Evolutionary conservation across 2,329 filamentous ascomycete genomes (phyloP).

Genomic region (Cephalotrichum gorgonifer): DNA sequence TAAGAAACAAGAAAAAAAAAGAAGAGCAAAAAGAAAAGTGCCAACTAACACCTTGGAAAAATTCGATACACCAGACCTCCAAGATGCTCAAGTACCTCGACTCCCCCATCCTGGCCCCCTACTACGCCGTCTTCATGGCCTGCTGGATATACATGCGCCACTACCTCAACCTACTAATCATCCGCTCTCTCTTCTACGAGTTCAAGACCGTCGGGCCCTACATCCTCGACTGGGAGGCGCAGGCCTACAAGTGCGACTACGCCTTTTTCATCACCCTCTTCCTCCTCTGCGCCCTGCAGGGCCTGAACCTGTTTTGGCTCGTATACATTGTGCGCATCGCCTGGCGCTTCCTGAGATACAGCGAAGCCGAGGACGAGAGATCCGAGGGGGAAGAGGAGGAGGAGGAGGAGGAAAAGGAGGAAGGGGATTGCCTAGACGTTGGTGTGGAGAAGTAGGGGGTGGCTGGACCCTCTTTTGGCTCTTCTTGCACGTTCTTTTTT

Average conservation of each 20-base stretch:
- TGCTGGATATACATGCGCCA: slow-evolving; percentile 88
- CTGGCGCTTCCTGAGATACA: slow-evolving; percentile 55
- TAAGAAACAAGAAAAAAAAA: too few relatives aligned
- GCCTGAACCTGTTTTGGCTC: slow-evolving; percentile 73
- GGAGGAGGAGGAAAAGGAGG: slow-evolving; percentile 26
- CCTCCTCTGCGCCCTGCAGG: slow-evolving; percentile 58
- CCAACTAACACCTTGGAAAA: too few relatives aligned
- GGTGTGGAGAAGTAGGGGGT: not conserved
- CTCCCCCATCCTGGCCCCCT: slow-evolving; percentile 65
- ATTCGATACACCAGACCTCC: slow-evolving; percentile 75
- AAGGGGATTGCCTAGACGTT: not conserved
- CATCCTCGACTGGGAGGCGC: slow-evolving; percentile 66
- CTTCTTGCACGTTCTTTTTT: too few relatives aligned
- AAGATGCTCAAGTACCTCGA: slow-evolving; percentile 90
- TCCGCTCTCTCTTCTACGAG: slow-evolving; percentile 65
- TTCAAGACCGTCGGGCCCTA: slow-evolving; percentile 67
- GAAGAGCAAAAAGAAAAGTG: too few relatives aligned
- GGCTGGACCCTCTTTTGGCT: too few relatives aligned
- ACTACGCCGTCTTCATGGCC: slow-evolving; percentile 72
- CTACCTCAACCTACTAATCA: slow-evolving; percentile 68
- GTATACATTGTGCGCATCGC: slow-evolving; percentile 68
- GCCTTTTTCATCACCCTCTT: slow-evolving; percentile 56
- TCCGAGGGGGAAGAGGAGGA: slow-evolving; percentile 60
- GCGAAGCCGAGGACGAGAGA: slow-evolving; percentile 57
- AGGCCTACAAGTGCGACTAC: slow-evolving; percentile 63